Base-by-base conservation (phyloP, 2,329 filamentous ascomycete species). In the Trichoderma harzianum region DNA sequence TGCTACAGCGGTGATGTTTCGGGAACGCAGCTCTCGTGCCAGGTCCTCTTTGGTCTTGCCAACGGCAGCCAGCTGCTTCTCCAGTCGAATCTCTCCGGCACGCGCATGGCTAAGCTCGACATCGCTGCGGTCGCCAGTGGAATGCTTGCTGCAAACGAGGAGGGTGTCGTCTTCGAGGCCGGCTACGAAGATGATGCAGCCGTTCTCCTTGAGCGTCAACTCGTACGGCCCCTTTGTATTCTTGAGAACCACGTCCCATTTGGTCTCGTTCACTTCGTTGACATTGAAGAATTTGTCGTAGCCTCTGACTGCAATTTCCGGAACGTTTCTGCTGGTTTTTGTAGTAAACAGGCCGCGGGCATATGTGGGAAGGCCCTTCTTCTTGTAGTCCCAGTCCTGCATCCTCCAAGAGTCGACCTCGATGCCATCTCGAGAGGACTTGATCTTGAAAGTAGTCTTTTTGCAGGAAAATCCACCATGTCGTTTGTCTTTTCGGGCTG, bases 271-370 rank as follows among this genome's bases (percentile, higher is more conserved):
- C 8, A 97, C 92, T 83, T 99, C 96, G 65, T 89, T 89, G 53
- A 93, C 88, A 77, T 99, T 99, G 89, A 99, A 99, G 85, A 99
- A 99, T 83, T 99, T 99, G 86, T 99, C 95, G 82, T 99, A 99
- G 66, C 96, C 96, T 76, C 96, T 89, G 63, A 94, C 90, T 1
- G 88, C 92, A 76, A 99, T 98, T 81, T 97, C 93, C 14, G 89
- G 84, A 10, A 88, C 85, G 10, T 90, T 90, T 30, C 88, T 85
- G 64, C 86, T 84, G 74, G 88, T 91, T 74, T 83, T 88, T 55
- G 92, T 92, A n/a, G 95, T 99, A 82, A 99, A 99, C 1, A 99
- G 88, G 7, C 96, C 96, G 69, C 96, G 91, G 7, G 96, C 95
- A 80, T 98, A 97, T 1, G 94, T 97, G 7, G 96, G 96, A 12